Percentiles rank a stretch among this genome's conserved stretches.
Conservation (phyloP, 2,329 filamentous ascomycete genomes). For the Clarireedia hainanense region DNA sequence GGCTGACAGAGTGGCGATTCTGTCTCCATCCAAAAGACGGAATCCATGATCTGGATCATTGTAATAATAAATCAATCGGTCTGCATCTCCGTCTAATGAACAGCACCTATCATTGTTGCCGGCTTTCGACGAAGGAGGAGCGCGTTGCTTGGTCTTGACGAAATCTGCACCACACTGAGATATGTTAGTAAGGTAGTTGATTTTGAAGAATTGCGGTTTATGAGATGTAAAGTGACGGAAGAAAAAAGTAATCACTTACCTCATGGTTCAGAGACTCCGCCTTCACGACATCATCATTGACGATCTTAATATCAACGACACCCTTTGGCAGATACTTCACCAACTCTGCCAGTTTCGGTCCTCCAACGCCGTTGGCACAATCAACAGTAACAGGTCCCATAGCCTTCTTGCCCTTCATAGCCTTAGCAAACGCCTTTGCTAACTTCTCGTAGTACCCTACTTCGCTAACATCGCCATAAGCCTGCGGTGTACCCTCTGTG, state of each 20-base stretch:
- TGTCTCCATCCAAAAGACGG: slow-evolving; percentile 90
- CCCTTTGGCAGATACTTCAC: slow-evolving; percentile 72
- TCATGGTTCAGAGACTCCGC: slow-evolving; percentile 85
- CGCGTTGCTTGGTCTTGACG: slow-evolving; percentile 93
- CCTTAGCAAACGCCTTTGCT: slow-evolving; percentile 71
- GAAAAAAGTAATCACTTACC: slow-evolving; percentile 39
- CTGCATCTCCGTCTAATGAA: slow-evolving; percentile 91
- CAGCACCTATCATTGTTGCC: slow-evolving; percentile 71
- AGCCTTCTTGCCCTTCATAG: slow-evolving; percentile 70
- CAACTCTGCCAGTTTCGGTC: slow-evolving; percentile 79
- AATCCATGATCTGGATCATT: slow-evolving; percentile 74
- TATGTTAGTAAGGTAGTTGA: slow-evolving; percentile 11
- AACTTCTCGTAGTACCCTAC: slow-evolving; percentile 94
- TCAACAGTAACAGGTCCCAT: slow-evolving; percentile 75
- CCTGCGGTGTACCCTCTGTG: slow-evolving; percentile 76
- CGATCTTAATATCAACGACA: slow-evolving; percentile 71
- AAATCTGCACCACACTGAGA: slow-evolving; percentile 83
- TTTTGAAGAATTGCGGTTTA: too few species aligned
- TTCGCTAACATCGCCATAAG: slow-evolving; percentile 86
- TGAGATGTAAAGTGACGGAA: not conserved
- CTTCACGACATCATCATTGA: slow-evolving; percentile 89
- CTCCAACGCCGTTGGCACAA: slow-evolving; percentile 94
- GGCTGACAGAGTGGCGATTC: slow-evolving; percentile 89
- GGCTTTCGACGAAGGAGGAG: slow-evolving; percentile 75
- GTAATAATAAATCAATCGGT: slow-evolving; percentile 94